phyloP scores from a whole-genome alignment of 2,329 filamentous ascomycete species.

The Colletotrichum plurivorum region DNA sequence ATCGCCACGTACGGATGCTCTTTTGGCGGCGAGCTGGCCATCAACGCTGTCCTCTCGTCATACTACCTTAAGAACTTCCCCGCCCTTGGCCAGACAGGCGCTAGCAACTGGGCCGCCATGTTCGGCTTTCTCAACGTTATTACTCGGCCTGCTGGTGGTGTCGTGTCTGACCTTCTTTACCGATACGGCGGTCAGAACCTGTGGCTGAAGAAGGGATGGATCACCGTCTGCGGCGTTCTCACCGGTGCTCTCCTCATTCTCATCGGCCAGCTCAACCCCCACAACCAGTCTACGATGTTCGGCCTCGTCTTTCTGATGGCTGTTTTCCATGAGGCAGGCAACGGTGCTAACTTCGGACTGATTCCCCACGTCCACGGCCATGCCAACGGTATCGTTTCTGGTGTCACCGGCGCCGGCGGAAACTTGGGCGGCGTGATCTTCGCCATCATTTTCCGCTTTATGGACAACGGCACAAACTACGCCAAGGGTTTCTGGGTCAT shows the following conservation, averaged over 20 bases:
- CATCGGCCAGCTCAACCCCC: conserved; percentile 75
- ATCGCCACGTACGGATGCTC: conserved; percentile 73
- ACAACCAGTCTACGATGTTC: conserved; percentile 75
- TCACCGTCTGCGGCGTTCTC: conserved; percentile 72
- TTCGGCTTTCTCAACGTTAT: conserved; percentile 82
- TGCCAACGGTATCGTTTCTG: conserved; percentile 84
- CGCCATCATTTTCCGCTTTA: conserved; percentile 85
- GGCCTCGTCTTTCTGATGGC: conserved; percentile 83
- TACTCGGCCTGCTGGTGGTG: conserved; percentile 76
- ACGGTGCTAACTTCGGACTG: conserved; percentile 88
- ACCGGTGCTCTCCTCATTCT: conserved; percentile 73
- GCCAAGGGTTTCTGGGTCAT: conserved; percentile 84
- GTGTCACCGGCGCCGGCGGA: conserved; percentile 82
- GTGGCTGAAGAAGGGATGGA: conserved; percentile 69
- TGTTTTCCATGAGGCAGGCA: conserved; percentile 86
- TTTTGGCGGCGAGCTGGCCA: conserved; percentile 74
- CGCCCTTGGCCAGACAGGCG: conserved; percentile 66
- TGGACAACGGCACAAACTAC: conserved; percentile 74
- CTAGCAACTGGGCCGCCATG: conserved; percentile 77
- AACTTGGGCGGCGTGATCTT: conserved; percentile 91
- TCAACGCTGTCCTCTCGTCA: conserved; percentile 71
- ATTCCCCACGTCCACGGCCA: conserved; percentile 88
- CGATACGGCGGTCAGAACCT: conserved; percentile 51
- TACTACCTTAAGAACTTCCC: conserved; percentile 75
- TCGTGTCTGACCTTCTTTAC: conserved; percentile 66